A percentile compares a stretch with the other conserved stretches of the same genome.
These are phyloP conservation scores for Hanseniaspora nectarophila DNA, from an alignment of 805 yeast genomes.

Conservation along the genomic window DNA sequence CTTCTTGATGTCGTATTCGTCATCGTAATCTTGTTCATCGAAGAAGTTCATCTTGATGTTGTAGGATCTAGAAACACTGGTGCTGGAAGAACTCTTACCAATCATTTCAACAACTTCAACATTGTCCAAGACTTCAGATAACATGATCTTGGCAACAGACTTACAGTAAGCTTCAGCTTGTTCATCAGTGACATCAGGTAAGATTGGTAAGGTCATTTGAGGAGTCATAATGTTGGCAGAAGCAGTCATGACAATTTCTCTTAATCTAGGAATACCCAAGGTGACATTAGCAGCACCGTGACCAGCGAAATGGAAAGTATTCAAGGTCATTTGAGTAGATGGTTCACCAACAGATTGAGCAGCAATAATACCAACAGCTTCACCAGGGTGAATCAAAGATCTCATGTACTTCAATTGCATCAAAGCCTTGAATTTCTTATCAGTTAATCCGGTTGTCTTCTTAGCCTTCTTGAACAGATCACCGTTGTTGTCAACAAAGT, in stretches of 20 bases:
- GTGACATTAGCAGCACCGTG: slow-evolving; percentile 99
- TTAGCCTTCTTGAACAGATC: slow-evolving; percentile 42
- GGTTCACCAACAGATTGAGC: slow-evolving; percentile 99
- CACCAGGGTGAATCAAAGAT: slow-evolving; percentile 90
- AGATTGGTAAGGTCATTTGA: slow-evolving; percentile 87
- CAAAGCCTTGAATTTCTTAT: slow-evolving; percentile 80
- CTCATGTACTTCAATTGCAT: slow-evolving; percentile 99
- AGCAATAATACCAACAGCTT: slow-evolving; percentile 95
- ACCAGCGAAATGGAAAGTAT: slow-evolving; percentile 97
- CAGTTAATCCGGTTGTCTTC: slow-evolving; percentile 39
- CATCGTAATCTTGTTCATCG: slow-evolving; percentile 60
- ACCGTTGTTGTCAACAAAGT: slow-evolving; percentile 47
- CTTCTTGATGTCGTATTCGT: slow-evolving; percentile 78
- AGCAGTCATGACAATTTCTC: slow-evolving; percentile 99
- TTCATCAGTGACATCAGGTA: slow-evolving; percentile 65
- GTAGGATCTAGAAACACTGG: slow-evolving; percentile 55
- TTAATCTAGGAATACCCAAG: slow-evolving; percentile 98
- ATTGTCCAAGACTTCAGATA: slow-evolving; percentile 79
- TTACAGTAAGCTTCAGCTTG: slow-evolving; percentile 90
- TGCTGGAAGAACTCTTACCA: slow-evolving; percentile 41
- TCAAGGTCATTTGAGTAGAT: slow-evolving; percentile 95
- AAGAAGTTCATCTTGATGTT: slow-evolving; percentile 64
- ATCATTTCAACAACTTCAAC: slow-evolving; percentile 82
- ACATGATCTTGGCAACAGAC: slow-evolving; percentile 67
- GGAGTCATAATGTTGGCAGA: slow-evolving; percentile 94